Evolutionary conservation across 495 filamentous ascomycete species (phyloP), one percentile per base, ranked within the genome.

Genomic region (Penicillium bovifimosum): DNA sequence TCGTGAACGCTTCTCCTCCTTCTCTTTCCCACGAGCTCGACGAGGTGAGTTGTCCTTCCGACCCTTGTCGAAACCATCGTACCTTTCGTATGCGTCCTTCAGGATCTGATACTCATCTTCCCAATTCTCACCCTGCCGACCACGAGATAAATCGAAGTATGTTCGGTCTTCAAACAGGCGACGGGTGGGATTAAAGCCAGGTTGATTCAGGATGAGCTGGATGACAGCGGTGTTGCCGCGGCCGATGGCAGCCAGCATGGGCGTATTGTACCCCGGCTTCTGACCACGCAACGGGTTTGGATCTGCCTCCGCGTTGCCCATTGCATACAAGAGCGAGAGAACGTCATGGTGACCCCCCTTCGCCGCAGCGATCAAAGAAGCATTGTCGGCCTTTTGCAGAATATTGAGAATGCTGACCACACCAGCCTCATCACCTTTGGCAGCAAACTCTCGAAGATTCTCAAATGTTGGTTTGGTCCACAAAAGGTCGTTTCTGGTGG

Each of bases 171-270:
- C 80, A 60, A 77, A 80, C 9, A 76, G 63, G 1, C 83, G 81
- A 9, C 82, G 79, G 6, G 86, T 88, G 3, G 91, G 89, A 54
- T 96, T 81, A 55, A 96, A 93, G 5, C 80, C 75, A 26, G 81
- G 80, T 52, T 92, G 87, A 49, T 83, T 82, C 2, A 96, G 75
- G 5, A 98, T 77, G 9, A 96, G 78, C 40, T 84, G 76, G 32
- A 98, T 80, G 33, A 96, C 86, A 41, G 84, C 85, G 24, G 88
- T 74, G 63, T 95, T 93, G 9, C 91, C 91, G 48, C 91, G 83
- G 8, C 93, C 93, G 49, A 98, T 96, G 2, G 93, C 90, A 32
- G 90, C 90, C 27, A 96, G 78, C 80, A 98, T 95, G 3, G 95
- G 95, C 0, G 92, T 97, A 54, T 86, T 86, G 55, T 87, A 75